Evolutionary conservation across 371 early-diverging fungal species (phyloP).

Genomic region (Mucor ambiguus): DNA sequence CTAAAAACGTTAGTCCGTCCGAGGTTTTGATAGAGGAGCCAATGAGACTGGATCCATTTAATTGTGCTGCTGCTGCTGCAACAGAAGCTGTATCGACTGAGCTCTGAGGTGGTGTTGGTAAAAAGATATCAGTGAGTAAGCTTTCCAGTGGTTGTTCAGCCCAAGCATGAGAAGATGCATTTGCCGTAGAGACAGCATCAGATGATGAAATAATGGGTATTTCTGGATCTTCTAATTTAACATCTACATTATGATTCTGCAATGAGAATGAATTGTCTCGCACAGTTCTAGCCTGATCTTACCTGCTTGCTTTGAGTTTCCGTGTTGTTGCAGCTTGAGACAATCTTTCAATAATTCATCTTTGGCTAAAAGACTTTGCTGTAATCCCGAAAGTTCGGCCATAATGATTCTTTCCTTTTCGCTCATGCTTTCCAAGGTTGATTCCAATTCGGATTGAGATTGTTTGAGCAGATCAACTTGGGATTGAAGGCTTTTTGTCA

Average conservation of each 20-base stretch:
- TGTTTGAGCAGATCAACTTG: slow-evolving; percentile 48
- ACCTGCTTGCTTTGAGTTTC: background rate
- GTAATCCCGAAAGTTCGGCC: slow-evolving; percentile 61
- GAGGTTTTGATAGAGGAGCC: slow-evolving; percentile 20
- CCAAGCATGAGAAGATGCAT: slow-evolving; percentile 10
- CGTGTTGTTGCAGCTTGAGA: slow-evolving; percentile 42
- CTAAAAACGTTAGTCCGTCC: slow-evolving; percentile 18
- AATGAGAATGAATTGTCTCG: background rate
- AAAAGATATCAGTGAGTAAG: slow-evolving; percentile 22
- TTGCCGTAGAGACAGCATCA: slow-evolving; percentile 1
- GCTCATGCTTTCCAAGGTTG: slow-evolving; percentile 46
- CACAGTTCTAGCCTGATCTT: background rate
- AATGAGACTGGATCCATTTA: slow-evolving; percentile 20
- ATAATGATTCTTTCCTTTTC: slow-evolving; percentile 58
- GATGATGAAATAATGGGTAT: slow-evolving; percentile 2
- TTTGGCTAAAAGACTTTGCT: slow-evolving; percentile 62
- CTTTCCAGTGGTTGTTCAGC: slow-evolving; percentile 15
- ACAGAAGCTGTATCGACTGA: slow-evolving; percentile 14
- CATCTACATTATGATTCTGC: background rate
- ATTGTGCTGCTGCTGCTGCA: slow-evolving; percentile 22
- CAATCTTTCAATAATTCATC: slow-evolving; percentile 66
- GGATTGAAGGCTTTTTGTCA: slow-evolving; percentile 43
- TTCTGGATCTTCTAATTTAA: slow-evolving; percentile 5
- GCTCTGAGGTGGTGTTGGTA: slow-evolving; percentile 16
- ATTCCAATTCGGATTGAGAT: slow-evolving; percentile 39